phyloP scores from a whole-genome alignment of 2,329 filamentous ascomycete species.

The Clarireedia hainanense region DNA sequence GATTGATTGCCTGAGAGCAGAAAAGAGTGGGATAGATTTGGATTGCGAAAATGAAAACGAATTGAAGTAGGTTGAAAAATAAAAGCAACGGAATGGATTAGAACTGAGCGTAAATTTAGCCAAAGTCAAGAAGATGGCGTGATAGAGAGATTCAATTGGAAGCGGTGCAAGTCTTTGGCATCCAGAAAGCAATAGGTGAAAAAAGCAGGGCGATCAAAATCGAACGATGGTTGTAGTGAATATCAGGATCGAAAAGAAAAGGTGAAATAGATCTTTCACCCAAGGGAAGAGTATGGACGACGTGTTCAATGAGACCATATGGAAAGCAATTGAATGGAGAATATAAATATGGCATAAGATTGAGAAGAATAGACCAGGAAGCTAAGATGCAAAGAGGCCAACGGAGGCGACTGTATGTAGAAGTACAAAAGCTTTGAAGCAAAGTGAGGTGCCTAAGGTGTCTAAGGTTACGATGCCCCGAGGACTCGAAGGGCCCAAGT shows the following conservation, averaged over 20 bases:
- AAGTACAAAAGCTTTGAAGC: no score
- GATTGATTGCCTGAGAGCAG: background rate
- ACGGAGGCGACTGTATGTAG: no score
- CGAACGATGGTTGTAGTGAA: background rate
- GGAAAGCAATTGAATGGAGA: no score
- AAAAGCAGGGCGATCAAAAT: background rate
- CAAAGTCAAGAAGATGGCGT: background rate
- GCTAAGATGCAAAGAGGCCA: no score
- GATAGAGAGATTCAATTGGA: background rate
- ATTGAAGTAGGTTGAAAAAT: background rate
- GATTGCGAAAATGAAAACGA: background rate
- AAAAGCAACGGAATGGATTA: background rate
- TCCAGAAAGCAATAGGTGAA: background rate
- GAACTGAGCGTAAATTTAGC: background rate
- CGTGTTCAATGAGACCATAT: no score
- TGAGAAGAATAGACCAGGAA: no score
- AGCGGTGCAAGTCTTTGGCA: background rate
- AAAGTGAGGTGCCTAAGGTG: no score
- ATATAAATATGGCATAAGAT: no score
- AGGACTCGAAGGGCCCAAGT: no score
- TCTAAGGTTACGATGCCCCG: no score
- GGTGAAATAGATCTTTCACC: background rate
- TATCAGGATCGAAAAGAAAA: background rate
- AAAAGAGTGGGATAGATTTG: background rate
- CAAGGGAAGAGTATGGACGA: no score